These are phyloP conservation scores for Yamagishiella unicocca DNA, from an alignment of 139 green algal genomes.

Conservation along the genomic window DNA sequence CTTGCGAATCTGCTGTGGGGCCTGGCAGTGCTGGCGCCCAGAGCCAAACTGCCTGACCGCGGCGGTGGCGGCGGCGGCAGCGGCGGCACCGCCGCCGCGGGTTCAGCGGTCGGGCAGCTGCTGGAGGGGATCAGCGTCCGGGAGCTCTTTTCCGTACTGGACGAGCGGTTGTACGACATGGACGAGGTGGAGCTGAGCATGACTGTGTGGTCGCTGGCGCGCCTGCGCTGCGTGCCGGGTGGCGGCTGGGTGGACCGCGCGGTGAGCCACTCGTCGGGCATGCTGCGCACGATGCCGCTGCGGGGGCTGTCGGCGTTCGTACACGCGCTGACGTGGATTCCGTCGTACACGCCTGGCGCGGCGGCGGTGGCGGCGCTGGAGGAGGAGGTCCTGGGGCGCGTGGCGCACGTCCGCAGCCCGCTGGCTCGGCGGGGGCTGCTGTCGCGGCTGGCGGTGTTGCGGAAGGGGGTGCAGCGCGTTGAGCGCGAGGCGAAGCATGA, in stretches of 20 bases:
- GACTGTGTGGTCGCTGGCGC: conserved; percentile 10
- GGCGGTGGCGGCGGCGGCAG: not conserved
- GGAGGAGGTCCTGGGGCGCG: conserved; percentile 14
- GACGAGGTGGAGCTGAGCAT: conserved; percentile 2
- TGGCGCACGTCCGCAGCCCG: not conserved
- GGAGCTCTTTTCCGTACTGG: not conserved
- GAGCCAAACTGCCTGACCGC: not conserved
- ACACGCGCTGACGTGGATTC: not conserved
- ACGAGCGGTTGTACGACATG: conserved; percentile 10
- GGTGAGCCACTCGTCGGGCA: not conserved
- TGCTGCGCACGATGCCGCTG: not conserved
- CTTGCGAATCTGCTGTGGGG: conserved; percentile 60
- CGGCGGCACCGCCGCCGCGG: not conserved
- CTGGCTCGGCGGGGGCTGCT: not conserved
- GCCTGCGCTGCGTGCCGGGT: not conserved
- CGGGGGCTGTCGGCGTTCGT: not conserved
- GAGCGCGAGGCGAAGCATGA: not conserved
- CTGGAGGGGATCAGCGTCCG: not conserved
- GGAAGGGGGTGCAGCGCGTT: not conserved
- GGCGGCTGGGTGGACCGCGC: not conserved
- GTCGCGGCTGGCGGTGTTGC: not conserved
- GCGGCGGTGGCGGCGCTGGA: not conserved
- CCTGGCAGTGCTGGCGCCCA: conserved; percentile 10
- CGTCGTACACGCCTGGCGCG: not conserved
- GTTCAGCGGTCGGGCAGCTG: not conserved